Evolutionary conservation across 1,284 basidiomycete genomes (phyloP).

Genomic region (Trametes hirsuta): DNA sequence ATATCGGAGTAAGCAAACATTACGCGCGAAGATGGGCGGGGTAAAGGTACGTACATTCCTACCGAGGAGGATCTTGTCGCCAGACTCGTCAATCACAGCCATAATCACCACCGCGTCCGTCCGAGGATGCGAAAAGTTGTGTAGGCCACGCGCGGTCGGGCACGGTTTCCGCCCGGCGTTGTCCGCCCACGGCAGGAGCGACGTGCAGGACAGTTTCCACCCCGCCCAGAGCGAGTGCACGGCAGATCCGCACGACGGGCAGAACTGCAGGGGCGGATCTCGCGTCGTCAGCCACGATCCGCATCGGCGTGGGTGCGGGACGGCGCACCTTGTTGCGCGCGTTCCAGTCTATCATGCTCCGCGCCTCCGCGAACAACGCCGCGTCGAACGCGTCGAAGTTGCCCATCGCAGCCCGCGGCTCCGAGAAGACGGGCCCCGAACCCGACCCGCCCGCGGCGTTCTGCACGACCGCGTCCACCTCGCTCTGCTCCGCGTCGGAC

Average conservation of each 20-base stretch:
- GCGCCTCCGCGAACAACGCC: constrained; percentile 73
- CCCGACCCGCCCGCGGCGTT: constrained; percentile 42
- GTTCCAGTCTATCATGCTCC: constrained; percentile 91
- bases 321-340: constrained; percentile 70
- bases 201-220: constrained; percentile 88
- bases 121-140: constrained; percentile 89
- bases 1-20: not conserved
- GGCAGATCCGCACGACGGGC: constrained; percentile 83
- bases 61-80: constrained; percentile 85
- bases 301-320: not conserved
- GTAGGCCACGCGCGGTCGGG: constrained; percentile 76
- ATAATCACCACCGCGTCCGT: constrained; percentile 94
- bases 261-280: constrained; percentile 60
- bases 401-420: constrained; percentile 66
- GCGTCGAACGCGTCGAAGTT: constrained; percentile 62
- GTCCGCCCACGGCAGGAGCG: constrained; percentile 72
- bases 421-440: constrained; percentile 60
- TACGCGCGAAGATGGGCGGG: not conserved
- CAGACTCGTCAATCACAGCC: constrained; percentile 79
- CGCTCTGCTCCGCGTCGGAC: constrained; percentile 49
- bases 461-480: constrained; percentile 50
- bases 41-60: constrained; percentile 66
- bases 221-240: constrained; percentile 93
- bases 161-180: constrained; percentile 65
- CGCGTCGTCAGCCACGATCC: constrained; percentile 6